Evolutionary conservation across 352 stramenopile genomes (phyloP).

Genomic region (Peronospora belbahrii): DNA sequence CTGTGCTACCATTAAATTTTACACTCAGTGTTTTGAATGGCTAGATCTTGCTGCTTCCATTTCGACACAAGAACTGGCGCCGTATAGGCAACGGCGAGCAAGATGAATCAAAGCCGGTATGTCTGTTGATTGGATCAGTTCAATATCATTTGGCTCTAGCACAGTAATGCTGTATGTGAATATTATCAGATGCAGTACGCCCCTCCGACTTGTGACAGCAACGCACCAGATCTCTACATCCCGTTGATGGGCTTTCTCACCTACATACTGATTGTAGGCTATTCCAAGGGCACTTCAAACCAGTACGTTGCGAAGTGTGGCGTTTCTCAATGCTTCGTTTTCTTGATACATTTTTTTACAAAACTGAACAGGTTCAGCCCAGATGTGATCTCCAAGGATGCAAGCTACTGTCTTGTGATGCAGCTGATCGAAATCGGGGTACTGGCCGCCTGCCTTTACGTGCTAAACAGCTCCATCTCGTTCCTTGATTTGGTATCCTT

Average conservation of each 20-base stretch:
- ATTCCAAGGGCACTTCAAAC: slow-evolving; percentile 91
- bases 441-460: slow-evolving; percentile 91
- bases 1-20: background rate
- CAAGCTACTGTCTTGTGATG: slow-evolving; percentile 87
- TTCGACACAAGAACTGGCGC: slow-evolving; percentile 83
- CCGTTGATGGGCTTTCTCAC: slow-evolving; percentile 98
- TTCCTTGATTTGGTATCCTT: slow-evolving; percentile 95
- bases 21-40: background rate
- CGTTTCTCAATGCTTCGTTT: background rate
- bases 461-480: slow-evolving; percentile 88
- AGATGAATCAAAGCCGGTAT: slow-evolving; percentile 56
- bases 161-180: background rate
- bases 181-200: slow-evolving; percentile 63
- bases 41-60: slow-evolving; percentile 81
- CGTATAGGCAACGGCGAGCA: slow-evolving; percentile 55
- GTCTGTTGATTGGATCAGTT: background rate
- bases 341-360: background rate
- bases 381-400: slow-evolving; percentile 92
- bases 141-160: background rate
- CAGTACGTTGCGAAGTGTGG: slow-evolving; percentile 46
- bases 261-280: slow-evolving; percentile 96
- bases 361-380: slow-evolving; percentile 94
- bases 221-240: slow-evolving; percentile 98
- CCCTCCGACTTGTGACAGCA: slow-evolving; percentile 92
- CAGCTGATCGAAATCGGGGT: slow-evolving; percentile 90